phyloP scores from a whole-genome alignment of 2,329 filamentous ascomycete genomes.

The Corniculantispora saksenae region DNA sequence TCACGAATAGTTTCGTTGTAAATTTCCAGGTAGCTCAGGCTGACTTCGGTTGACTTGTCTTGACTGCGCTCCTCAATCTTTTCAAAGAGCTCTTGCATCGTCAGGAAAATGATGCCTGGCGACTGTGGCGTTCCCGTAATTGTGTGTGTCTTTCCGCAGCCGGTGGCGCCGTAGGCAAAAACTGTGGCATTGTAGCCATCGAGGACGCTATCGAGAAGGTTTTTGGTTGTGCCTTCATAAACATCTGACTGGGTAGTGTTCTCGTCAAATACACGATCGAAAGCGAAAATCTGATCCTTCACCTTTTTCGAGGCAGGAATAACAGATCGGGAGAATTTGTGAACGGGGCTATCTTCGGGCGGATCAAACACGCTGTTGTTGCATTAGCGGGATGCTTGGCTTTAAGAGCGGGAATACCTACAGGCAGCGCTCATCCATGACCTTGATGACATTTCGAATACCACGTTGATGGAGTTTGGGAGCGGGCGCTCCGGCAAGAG shows the following conservation, averaged over 20 bases:
- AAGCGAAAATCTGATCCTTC: constrained; percentile 97
- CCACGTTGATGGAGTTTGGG: constrained; percentile 86
- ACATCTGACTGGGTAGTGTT: constrained; percentile 90
- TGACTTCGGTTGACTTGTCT: constrained; percentile 87
- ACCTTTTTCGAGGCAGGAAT: constrained; percentile 84
- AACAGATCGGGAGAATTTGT: constrained; percentile 81
- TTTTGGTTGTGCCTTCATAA: constrained; percentile 89
- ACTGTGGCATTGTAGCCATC: constrained; percentile 99
- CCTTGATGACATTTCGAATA: constrained; percentile 88
- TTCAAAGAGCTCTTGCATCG: constrained; percentile 98
- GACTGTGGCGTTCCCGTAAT: constrained; percentile 90
- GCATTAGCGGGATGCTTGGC: not conserved
- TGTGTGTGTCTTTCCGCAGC: constrained; percentile 97
- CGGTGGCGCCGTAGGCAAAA: constrained; percentile 96
- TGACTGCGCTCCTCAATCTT: constrained; percentile 83
- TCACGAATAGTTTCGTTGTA: constrained; percentile 99
- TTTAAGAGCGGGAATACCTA: constrained; percentile 50
- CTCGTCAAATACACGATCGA: constrained; percentile 96
- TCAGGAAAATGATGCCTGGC: constrained; percentile 96
- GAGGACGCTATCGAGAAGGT: constrained; percentile 88
- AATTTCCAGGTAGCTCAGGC: constrained; percentile 94
- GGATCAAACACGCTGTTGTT: constrained; percentile 83
- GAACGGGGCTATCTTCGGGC: constrained; percentile 89
- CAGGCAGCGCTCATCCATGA: constrained; percentile 94
- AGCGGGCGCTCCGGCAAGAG: constrained; percentile 80